Base-by-base conservation (phyloP, 805 yeast genomes). In the Phaffomyces opuntiae region DNA sequence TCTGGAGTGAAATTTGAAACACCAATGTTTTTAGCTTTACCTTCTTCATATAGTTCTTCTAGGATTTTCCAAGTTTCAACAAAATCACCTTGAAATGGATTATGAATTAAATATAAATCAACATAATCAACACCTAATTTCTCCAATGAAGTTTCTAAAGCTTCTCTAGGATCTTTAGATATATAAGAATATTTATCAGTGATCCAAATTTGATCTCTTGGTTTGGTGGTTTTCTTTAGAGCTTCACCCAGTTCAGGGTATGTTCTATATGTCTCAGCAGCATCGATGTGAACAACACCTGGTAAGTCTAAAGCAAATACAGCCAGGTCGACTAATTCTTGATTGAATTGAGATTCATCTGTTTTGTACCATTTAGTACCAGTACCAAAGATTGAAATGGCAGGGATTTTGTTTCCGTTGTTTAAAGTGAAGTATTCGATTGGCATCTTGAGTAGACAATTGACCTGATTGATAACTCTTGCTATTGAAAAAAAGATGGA, bases 1-100 rank as follows among this genome's bases (percentile, higher is more conserved):
- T 66, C 66, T 3, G 69, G 69, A 9, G 72, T 56, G 52, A 77
- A 80, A 56, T 81, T 81, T 7, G 87, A 81, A 39, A 81, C 83
- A 42, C 83, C 83, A 54, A 78, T 77, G 52, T 68, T 69, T 53
- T 74, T 75, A 44, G 76, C 79, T 50, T 70, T 70, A 7, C 86
- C 86, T 16, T 72, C 55, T 36, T 71, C 72, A 50, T 70, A 67
- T 21, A 77, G 54, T 44, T 66, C 60, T 54, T 79, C 81, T 64
- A 75, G 49, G 21, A 67, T 61, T 38, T 67, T 63, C 83, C 83
- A 78, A 16, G 76, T 84, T 51, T 75, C 70, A 38, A 62, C 68
- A 36, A 75, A 49, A 39, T 65, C 66, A 14, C 60, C 64, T 42
- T 65, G 65, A 45, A 61, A 59, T 3, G 82, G 80, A 35, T 68